Base-by-base conservation (phyloP, 225 moss, liverwort and hornwort species). In the Ulota crispa region DNA sequence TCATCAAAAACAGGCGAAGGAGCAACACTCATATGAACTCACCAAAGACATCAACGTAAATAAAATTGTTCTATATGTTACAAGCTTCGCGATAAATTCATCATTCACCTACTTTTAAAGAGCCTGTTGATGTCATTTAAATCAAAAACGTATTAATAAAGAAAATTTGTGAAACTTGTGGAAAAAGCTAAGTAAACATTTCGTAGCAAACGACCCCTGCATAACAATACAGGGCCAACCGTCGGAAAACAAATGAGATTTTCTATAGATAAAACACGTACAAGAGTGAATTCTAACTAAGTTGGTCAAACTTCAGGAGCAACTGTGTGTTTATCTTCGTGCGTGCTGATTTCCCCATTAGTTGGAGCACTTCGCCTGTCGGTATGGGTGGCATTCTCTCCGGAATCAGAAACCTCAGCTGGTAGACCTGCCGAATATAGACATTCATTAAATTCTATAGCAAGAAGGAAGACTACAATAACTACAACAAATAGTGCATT, bases 311-410 rank as follows among this genome's bases (percentile, higher is more conserved):
- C 87, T 63, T 78, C 61, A 39, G 32, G 64, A 1, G 73, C 68
- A 42, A 67, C 80, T n/a, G 9, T 55, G 19, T 43, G 12, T 76
- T 53, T 83, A 3, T 78, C 78, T 62, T 72, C 80, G 13, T 63
- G 68, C 14, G 3, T 19, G 52, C 62, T 80, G 45, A 78, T 87
- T 68, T 87, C 84, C 23, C 26, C 83, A 12, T 83, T 77, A 5
- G 72, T 7, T 57, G 75, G 55, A 26, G 11, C 23, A 32, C 18
- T 57, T 3, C 24, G 53, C 31, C 36, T 77, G 30, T 72, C 66
- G 57, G 0, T 24, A 15, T 55, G 32, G 5, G 42, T 21, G 27
- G 61, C 54, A 18, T 68, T 69, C 45, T 43, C 81, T 63, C 8
- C 78, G 43, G 27, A 24, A 30, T 55, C 73, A 7, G 80, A 3